Evolutionary conservation across 2,329 filamentous ascomycete genomes (phyloP), one percentile per base, ranked within the genome.

Genomic region (Colletotrichum abscissum): DNA sequence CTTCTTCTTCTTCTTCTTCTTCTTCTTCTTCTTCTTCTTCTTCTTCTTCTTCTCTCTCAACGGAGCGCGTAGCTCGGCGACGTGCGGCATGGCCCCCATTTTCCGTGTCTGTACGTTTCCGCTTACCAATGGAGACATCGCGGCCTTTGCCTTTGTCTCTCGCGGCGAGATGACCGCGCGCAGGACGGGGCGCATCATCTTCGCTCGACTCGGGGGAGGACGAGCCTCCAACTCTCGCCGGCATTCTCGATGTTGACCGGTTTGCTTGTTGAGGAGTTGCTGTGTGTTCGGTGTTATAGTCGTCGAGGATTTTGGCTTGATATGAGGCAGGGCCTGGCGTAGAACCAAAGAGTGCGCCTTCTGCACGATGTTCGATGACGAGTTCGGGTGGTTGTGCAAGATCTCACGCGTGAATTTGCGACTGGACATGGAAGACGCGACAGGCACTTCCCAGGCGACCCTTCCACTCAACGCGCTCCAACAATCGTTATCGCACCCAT

Each of bases 111-210:
- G 71, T 55, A 42, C 75, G 70, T 59, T 76, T 76, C 28, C 75
- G 62, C 72, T 76, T 76, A 3, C 67, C 68, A 38, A 58, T 67
- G 2, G 70, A 64, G 35, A 57, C 55, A 59, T 74, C 72, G 24
- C 66, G 64, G 54, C 67, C 75, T 58, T 78, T 79, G 22, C 77
- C 75, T 66, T 79, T 81, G 63, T 82, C 79, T 62, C 80, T 77
- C 73, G 80, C 75, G 30, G 78, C 78, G 30, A 82, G 69, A 7
- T 75, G 77, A 5, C 67, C 46, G 14, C 63, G 63, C n/a, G 49
- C 57, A 22, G 62, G 3, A 24, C 58, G 14, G 4, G 57, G 68
- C n/a, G 57, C 58, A 33, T 59, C 72, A 22, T 74, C 63, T 26
- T 67, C 72, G 28, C 60, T 70, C 56, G 58, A 19, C 60, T 69